phyloP scores from a whole-genome alignment of 306 rosid species.

The Cicer cuneatum region DNA sequence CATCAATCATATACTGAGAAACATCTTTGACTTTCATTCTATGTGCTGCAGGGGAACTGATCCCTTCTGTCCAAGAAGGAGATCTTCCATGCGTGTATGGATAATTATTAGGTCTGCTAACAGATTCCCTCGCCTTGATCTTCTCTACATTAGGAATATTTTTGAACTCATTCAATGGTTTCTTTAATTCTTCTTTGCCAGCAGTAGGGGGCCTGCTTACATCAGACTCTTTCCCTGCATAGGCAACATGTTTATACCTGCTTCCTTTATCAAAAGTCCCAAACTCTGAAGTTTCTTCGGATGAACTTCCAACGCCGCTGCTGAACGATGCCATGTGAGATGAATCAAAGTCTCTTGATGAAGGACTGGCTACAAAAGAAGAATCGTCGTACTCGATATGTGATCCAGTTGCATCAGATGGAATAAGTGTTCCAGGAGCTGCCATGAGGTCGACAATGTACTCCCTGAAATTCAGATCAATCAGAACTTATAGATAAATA shows the following conservation, averaged over 20 bases:
- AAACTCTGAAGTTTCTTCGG: constrained; percentile 66
- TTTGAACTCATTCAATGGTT: constrained; percentile 42
- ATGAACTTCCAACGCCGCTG: constrained; percentile 85
- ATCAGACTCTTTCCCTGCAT: constrained; percentile 62
- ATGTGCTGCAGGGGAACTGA: constrained; percentile 88
- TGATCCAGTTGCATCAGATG: constrained; percentile 81
- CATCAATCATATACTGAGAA: constrained; percentile 96
- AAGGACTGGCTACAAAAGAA: constrained; percentile 66
- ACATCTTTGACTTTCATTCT: constrained; percentile 93
- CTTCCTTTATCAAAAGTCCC: constrained; percentile 62
- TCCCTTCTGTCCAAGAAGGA: constrained; percentile 99
- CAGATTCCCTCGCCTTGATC: constrained; percentile 52
- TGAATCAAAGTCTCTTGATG: constrained; percentile 83
- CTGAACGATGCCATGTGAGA: constrained; percentile 76
- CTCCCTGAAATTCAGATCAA: constrained; percentile 78
- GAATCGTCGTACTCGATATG: constrained; percentile 73
- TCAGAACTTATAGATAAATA: constrained; percentile 45
- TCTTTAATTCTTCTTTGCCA: constrained; percentile 57
- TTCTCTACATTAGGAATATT: constrained; percentile 54
- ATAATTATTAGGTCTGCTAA: constrained; percentile 64
- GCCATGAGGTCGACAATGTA: constrained; percentile 98
- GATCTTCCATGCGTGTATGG: constrained; percentile 74
- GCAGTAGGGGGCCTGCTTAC: constrained; percentile 43
- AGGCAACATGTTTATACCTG: constrained; percentile 52
- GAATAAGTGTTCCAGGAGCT: constrained; percentile 98